Percentiles rank a stretch among this genome's conserved stretches.
phyloP scores from a whole-genome alignment of 1,139 yeast genomes.

The Yamadazyma siamensis region DNA sequence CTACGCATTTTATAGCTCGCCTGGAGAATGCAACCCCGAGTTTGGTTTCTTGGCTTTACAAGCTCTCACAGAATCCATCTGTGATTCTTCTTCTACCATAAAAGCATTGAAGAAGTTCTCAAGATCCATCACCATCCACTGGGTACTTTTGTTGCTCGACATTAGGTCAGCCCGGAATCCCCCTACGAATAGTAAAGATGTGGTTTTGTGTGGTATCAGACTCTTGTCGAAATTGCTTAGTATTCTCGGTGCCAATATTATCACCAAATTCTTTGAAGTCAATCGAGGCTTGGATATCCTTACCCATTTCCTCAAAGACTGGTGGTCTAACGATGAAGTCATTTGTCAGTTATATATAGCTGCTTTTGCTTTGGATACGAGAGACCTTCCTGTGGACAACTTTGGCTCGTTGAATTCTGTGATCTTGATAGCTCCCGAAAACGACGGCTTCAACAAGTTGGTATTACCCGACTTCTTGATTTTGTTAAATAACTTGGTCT shows the following conservation, averaged over 20 bases:
- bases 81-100: constrained; percentile 30
- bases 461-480: constrained; percentile 39
- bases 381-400: constrained; percentile 7
- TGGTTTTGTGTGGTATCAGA: constrained; percentile 46
- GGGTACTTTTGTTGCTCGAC: constrained; percentile 58
- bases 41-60: constrained; percentile 29
- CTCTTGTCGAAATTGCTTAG: constrained; percentile 49
- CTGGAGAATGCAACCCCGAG: constrained; percentile 23
- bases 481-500: constrained; percentile 38
- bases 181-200: constrained; percentile 22
- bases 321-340: constrained; percentile 45
- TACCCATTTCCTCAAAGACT: constrained; percentile 38
- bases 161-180: constrained; percentile 15
- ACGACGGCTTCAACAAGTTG: constrained; percentile 16
- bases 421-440: constrained; percentile 3
- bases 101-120: constrained; percentile 47
- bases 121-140: constrained; percentile 59
- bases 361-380: constrained; percentile 35
- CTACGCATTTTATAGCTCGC: constrained; percentile 29
- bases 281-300: constrained; percentile 56
- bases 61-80: constrained; percentile 28
- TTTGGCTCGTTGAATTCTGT: constrained; percentile 10
- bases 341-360: constrained; percentile 34
- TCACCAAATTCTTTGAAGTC: constrained; percentile 46
- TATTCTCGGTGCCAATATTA: constrained; percentile 44